Base-by-base conservation (phyloP, 1,139 yeast genomes). In the Zygosaccharomyces sapae region DNA sequence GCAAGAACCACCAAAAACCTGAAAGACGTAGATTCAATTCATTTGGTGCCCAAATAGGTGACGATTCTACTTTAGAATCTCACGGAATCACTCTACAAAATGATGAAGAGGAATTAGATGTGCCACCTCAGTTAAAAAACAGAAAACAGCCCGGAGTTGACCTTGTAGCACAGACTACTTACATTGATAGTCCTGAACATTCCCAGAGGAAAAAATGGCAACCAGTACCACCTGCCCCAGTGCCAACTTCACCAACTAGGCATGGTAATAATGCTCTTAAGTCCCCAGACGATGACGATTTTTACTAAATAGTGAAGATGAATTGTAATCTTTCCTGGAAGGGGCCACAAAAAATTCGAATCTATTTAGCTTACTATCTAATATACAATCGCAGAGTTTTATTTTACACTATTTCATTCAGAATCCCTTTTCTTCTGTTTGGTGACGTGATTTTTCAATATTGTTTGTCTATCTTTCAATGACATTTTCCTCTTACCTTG, bases 401-500 rank as follows among this genome's bases (percentile, higher is more conserved):
- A n/a, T 33, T 27, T 27, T 27, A 27, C 31, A 7, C 31, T 9
- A n/a, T 24, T n/a, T 24, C 19, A 31, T 6, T 13, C 65, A 77
- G 61, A 70, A 72, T 46, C 92, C 90, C 73, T 83, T 84, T 83
- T 85, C 82, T 88, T 90, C 67, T 88, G 97, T 68, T 86, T 87
- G 47, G 80, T 81, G 52, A 88, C 79, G 63, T 92, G 98, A 2
- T 95, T 95, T 54, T 83, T 74, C 57, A 92, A 73, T 12, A 85
- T 82, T 69, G 81, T 86, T 68, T 89, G 97, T 68, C 89, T 82
- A 69, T 92, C 97, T 59, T 96, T 77, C 62, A 92, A 74, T 48
- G 96, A 86, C 75, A 86, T 75, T 71, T 84, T 86, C 55, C 85
- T 92, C 69, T 92, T 92, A 53, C 97, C 97, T 70, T 86, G 95